These are phyloP conservation scores for Trichoderma gamsii DNA, from an alignment of 495 filamentous ascomycete genomes.

Conservation along the genomic window DNA sequence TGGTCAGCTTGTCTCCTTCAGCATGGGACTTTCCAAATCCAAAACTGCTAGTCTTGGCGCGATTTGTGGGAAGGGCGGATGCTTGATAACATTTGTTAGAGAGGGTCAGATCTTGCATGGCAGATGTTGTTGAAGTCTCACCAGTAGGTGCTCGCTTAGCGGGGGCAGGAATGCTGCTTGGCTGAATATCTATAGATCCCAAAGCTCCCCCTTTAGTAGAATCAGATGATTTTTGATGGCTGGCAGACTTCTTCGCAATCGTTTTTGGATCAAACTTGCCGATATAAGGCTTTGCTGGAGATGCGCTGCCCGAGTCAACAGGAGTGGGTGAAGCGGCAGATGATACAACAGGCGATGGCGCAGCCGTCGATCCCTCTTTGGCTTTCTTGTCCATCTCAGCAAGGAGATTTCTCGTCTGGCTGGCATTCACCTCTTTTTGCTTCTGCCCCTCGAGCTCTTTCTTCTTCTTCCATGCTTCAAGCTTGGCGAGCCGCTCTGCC, in stretches of 20 bases:
- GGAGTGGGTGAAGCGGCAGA: slow-evolving; percentile 43
- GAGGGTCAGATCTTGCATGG: slow-evolving; percentile 23
- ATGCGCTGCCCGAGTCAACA: slow-evolving; percentile 25
- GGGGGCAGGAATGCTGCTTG: slow-evolving; percentile 36
- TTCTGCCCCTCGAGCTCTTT: slow-evolving; percentile 74
- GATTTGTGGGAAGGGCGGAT: slow-evolving; percentile 52
- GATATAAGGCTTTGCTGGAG: slow-evolving; percentile 54
- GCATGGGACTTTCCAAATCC: slow-evolving; percentile 64
- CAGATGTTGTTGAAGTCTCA: slow-evolving; percentile 32
- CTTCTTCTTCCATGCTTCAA: slow-evolving; percentile 90
- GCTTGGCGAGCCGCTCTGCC: slow-evolving; percentile 72
- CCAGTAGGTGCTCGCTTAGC: slow-evolving; percentile 50
- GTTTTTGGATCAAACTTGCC: slow-evolving; percentile 89
- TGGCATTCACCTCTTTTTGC: slow-evolving; percentile 59
- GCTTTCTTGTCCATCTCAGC: slow-evolving; percentile 73
- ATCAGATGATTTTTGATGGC: slow-evolving; percentile 45
- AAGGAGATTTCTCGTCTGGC: slow-evolving; percentile 59
- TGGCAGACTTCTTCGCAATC: slow-evolving; percentile 66
- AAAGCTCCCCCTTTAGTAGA: slow-evolving; percentile 24
- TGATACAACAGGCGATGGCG: slow-evolving; percentile 49
- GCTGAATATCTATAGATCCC: slow-evolving; percentile 26
- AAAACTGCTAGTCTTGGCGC: slow-evolving; percentile 74
- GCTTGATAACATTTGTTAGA: slow-evolving; percentile 29
- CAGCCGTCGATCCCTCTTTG: slow-evolving; percentile 46
- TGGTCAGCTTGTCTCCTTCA: slow-evolving; percentile 59